Percentiles rank a stretch among this genome's conserved stretches.
These are phyloP conservation scores for Sporisorium graminicola DNA, from an alignment of 1,284 basidiomycete genomes.

Conservation along the genomic window DNA sequence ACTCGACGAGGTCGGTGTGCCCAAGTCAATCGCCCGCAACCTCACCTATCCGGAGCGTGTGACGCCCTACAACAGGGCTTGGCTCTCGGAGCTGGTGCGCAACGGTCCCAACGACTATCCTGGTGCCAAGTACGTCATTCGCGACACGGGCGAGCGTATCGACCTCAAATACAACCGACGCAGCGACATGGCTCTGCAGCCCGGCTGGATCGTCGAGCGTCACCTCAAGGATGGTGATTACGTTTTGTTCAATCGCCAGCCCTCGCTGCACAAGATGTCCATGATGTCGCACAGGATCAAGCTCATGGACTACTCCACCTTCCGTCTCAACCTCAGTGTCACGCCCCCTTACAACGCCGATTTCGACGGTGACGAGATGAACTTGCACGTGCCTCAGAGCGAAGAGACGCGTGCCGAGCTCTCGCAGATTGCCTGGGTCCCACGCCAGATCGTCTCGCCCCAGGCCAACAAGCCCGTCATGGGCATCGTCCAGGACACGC, in stretches of 20 bases:
- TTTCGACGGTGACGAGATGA: constrained; percentile 99
- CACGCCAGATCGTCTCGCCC: constrained; percentile 97
- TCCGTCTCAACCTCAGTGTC: constrained; percentile 95
- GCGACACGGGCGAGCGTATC: constrained; percentile 97
- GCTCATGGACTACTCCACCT: constrained; percentile 99
- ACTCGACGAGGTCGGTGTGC: constrained; percentile 97
- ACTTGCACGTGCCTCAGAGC: constrained; percentile 92
- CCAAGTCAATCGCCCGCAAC: constrained; percentile 96
- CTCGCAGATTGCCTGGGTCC: constrained; percentile 99
- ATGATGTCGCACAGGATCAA: constrained; percentile 99
- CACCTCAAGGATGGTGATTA: constrained; percentile 93
- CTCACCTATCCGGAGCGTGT: constrained; percentile 98
- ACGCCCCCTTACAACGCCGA: constrained; percentile 70
- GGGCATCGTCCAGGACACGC: constrained; percentile 99
- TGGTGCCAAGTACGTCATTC: constrained; percentile 95
- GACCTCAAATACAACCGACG: constrained; percentile 92
- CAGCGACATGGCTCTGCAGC: constrained; percentile 91
- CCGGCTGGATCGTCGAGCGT: constrained; percentile 98
- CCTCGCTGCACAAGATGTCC: constrained; percentile 99
- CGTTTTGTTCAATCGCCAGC: constrained; percentile 98
- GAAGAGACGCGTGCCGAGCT: constrained; percentile 99
- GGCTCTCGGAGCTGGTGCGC: constrained; percentile 94
- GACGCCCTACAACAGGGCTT: constrained; percentile 95
- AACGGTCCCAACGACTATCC: constrained; percentile 96
- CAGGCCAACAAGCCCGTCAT: constrained; percentile 99